Percentiles rank a stretch among this genome's conserved stretches.
Conservation (phyloP, 2,329 filamentous ascomycete genomes). For the Alternaria tenuissima region DNA sequence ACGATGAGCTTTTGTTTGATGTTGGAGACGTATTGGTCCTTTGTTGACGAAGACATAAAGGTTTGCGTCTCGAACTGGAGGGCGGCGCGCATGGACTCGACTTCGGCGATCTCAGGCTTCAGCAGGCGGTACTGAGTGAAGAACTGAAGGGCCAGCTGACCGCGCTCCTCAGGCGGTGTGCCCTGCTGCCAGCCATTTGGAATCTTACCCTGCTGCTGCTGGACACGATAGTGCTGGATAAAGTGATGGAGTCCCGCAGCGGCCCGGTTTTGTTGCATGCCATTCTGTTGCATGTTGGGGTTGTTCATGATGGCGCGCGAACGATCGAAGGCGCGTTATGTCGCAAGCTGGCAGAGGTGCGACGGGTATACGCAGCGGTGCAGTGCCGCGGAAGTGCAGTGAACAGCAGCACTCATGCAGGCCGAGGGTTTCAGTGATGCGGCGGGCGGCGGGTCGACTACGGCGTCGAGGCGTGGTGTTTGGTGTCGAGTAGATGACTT, state of each 20-base stretch:
- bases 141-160: conserved; percentile 43
- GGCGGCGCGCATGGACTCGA: conserved; percentile 39
- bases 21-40: conserved; percentile 43
- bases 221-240: conserved; percentile 38
- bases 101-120: conserved; percentile 41
- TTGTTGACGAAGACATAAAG: conserved; percentile 35
- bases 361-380: conserved; percentile 25
- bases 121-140: conserved; percentile 44
- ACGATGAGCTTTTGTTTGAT: conserved; percentile 42
- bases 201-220: conserved; percentile 37
- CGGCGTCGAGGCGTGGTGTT: conserved; percentile 10
- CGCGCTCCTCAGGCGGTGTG: conserved; percentile 42
- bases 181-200: conserved; percentile 47
- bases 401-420: conserved; percentile 33
- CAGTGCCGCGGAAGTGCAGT: conserved; percentile 25
- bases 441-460: not conserved
- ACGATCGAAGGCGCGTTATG: conserved; percentile 10
- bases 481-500: conserved; percentile 6
- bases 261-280: conserved; percentile 22
- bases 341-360: conserved; percentile 9
- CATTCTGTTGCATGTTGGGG: conserved; percentile 39
- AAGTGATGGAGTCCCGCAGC: conserved; percentile 36
- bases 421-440: conserved; percentile 5
- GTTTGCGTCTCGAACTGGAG: conserved; percentile 40
- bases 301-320: conserved; percentile 43